Evolutionary conservation across 495 filamentous ascomycete genomes (phyloP).

Genomic region (Neurospora tetraspora): DNA sequence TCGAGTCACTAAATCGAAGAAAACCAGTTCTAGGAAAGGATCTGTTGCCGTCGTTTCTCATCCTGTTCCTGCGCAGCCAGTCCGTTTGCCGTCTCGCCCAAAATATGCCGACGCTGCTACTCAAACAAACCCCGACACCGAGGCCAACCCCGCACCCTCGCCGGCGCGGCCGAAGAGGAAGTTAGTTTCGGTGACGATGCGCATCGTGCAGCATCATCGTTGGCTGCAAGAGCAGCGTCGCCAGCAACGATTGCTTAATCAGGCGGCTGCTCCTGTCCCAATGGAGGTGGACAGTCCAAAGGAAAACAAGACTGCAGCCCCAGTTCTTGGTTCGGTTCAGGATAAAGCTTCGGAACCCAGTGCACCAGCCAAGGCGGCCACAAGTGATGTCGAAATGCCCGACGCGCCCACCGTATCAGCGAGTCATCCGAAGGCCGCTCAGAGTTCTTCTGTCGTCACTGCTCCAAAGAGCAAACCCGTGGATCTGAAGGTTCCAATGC

Average conservation of each 20-base stretch:
- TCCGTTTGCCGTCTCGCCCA: constrained; percentile 21
- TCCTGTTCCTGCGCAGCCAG: constrained; percentile 23
- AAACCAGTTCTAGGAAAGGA: constrained; percentile 6
- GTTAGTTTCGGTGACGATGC: constrained; percentile 36
- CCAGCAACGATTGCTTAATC: constrained; percentile 12
- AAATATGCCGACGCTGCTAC: constrained; percentile 36
- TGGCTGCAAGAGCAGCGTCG: constrained; percentile 24
- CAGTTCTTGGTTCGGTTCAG: constrained; percentile 11
- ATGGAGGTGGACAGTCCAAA: constrained; percentile 28
- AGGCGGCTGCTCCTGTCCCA: constrained; percentile 9
- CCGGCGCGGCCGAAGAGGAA: constrained; percentile 26
- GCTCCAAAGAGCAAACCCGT: constrained; percentile 26
- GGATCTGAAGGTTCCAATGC: constrained; percentile 43
- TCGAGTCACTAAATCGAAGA: constrained; percentile 24
- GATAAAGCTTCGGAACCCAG: constrained; percentile 4
- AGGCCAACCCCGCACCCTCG: constrained; percentile 2
- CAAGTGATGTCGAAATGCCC: constrained; percentile 15
- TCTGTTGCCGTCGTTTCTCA: constrained; percentile 19
- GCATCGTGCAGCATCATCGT: constrained; percentile 34
- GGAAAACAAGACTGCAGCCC: constrained; percentile 3
- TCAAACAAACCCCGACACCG: constrained; percentile 38
- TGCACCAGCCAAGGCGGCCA: constrained; percentile 3
- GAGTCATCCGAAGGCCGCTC: constrained; percentile 4
- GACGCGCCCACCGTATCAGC: constrained; percentile 13
- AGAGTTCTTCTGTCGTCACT: constrained; percentile 1